Evolutionary conservation across 371 early-diverging fungal species (phyloP).

Genomic region (Actinomucor elegans): DNA sequence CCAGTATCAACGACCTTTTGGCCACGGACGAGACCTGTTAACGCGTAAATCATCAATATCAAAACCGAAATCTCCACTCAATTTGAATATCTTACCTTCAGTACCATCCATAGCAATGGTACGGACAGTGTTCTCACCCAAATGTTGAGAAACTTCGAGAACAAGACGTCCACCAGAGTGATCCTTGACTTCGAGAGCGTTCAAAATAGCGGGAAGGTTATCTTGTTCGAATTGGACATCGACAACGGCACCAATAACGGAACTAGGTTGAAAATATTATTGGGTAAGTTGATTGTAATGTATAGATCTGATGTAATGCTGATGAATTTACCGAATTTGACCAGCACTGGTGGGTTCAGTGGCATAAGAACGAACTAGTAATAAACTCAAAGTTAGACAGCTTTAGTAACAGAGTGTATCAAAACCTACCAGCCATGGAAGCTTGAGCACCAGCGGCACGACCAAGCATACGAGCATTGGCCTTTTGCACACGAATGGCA

Average conservation of each 20-base stretch:
- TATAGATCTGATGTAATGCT: neutral
- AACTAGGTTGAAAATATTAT: conserved; percentile 13
- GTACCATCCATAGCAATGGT: conserved; percentile 99
- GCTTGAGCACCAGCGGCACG: conserved; percentile 19
- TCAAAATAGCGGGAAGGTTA: conserved; percentile 91
- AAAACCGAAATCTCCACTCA: neutral
- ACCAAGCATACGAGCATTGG: conserved; percentile 20
- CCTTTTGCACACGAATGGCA: conserved; percentile 33
- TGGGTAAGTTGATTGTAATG: neutral
- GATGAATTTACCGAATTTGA: conserved; percentile 40
- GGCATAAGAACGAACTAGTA: conserved; percentile 37
- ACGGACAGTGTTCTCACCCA: conserved; percentile 98
- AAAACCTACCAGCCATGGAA: conserved; percentile 17
- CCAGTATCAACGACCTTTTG: conserved; percentile 95
- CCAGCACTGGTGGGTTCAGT: conserved; percentile 36
- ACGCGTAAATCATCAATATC: neutral
- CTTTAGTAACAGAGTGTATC: no score
- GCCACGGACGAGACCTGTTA: conserved; percentile 91
- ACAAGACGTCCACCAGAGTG: conserved; percentile 83
- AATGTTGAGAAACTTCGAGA: conserved; percentile 95
- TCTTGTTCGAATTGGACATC: conserved; percentile 96
- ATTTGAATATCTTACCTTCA: conserved; percentile 21
- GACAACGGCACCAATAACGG: conserved; percentile 97
- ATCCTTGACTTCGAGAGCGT: conserved; percentile 93
- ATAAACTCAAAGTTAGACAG: neutral